phyloP scores from a whole-genome alignment of 1,284 basidiomycete genomes.

The Ceratobasidium papillatum region DNA sequence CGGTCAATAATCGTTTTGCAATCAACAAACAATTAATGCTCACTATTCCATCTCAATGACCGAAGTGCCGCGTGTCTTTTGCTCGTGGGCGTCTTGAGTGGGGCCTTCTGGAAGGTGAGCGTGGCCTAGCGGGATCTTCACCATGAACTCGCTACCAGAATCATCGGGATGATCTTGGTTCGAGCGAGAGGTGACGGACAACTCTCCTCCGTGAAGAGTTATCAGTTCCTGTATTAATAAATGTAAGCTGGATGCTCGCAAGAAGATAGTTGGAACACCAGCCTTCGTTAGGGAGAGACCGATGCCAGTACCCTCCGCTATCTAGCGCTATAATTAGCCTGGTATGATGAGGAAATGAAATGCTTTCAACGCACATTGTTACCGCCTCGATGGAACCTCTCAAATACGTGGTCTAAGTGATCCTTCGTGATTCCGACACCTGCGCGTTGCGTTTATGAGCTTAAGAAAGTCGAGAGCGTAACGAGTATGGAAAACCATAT shows the following conservation, averaged over 20 bases:
- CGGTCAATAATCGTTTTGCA: background rate
- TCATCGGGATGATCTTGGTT: background rate
- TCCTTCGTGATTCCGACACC: slow-evolving; percentile 49
- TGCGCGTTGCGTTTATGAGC: slow-evolving; percentile 46
- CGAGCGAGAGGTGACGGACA: slow-evolving; percentile 13
- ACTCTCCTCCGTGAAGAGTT: slow-evolving; percentile 49
- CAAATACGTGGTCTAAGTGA: slow-evolving; percentile 47
- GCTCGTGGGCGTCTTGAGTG: slow-evolving; percentile 44
- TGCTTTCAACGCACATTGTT: slow-evolving; percentile 27
- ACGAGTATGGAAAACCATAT: background rate
- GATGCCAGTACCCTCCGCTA: slow-evolving; percentile 51
- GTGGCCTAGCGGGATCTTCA: slow-evolving; percentile 2
- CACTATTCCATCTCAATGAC: slow-evolving; percentile 24
- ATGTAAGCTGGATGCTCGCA: background rate
- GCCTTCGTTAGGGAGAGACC: slow-evolving; percentile 49
- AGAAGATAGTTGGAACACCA: background rate
- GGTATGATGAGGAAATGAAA: background rate
- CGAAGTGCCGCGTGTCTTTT: slow-evolving; percentile 27
- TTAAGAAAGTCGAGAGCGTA: background rate
- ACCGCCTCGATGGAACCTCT: slow-evolving; percentile 50
- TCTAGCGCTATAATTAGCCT: background rate
- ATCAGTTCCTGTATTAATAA: slow-evolving; percentile 47
- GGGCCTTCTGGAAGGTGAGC: slow-evolving; percentile 46
- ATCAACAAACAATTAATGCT: background rate
- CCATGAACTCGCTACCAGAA: slow-evolving; percentile 17